Conservation (phyloP, 177 flowering plant genomes). For the Vitis hybrid region DNA sequence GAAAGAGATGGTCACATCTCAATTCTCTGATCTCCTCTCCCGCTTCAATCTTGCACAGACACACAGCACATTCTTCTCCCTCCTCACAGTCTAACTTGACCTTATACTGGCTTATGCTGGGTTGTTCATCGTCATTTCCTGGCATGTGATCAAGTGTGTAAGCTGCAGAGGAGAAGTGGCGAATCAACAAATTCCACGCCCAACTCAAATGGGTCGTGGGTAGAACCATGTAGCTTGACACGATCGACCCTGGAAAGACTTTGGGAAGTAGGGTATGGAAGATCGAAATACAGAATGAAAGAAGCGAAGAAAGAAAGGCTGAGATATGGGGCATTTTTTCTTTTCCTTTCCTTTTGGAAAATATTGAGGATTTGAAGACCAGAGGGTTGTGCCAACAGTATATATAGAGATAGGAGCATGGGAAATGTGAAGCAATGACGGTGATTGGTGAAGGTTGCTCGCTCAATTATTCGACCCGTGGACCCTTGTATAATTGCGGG, state of each 20-base stretch:
- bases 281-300: too few relatives aligned
- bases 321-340: too few relatives aligned
- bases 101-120: neutral
- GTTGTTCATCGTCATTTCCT: neutral
- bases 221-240: neutral
- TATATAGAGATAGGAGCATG: too few relatives aligned
- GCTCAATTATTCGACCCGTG: too few relatives aligned
- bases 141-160: neutral
- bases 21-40: constrained; percentile 34
- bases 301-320: too few relatives aligned
- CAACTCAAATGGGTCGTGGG: constrained; percentile 8
- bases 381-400: too few relatives aligned
- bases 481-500: too few relatives aligned
- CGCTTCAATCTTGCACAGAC: constrained; percentile 29
- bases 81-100: neutral
- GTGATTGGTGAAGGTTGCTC: too few relatives aligned
- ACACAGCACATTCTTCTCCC: constrained; percentile 32
- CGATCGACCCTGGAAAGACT: neutral
- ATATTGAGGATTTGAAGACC: too few relatives aligned
- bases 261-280: too few relatives aligned
- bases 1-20: constrained; percentile 38
- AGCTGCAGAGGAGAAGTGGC: neutral
- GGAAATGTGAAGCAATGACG: too few relatives aligned
- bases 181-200: constrained; percentile 15
- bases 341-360: too few relatives aligned